phyloP scores from a whole-genome alignment of 305 asterid genomes.

The Fraxinus paxiana region DNA sequence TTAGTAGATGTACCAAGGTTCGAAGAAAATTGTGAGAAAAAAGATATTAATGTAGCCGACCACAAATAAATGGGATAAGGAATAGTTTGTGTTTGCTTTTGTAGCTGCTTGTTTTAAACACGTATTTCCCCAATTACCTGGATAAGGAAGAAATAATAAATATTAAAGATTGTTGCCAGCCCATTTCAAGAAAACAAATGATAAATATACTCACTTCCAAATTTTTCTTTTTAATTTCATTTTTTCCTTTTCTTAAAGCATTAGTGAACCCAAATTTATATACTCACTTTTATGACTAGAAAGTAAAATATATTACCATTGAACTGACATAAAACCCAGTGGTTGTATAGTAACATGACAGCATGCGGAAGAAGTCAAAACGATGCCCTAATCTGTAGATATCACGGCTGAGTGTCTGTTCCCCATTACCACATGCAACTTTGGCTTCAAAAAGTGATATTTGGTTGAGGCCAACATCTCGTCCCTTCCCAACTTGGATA shows the following conservation, averaged over 20 bases:
- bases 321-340: slow-evolving; percentile 91
- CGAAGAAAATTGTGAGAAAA: neutral
- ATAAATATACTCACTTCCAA: neutral
- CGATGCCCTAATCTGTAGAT: slow-evolving; percentile 97
- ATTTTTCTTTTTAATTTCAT: neutral
- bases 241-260: neutral
- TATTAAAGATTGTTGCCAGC: neutral
- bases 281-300: neutral
- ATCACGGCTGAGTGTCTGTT: slow-evolving; percentile 96
- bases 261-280: neutral
- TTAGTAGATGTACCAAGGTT: neutral
- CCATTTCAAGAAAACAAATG: neutral
- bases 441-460: slow-evolving; percentile 97
- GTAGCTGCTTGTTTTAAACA: neutral
- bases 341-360: slow-evolving; percentile 80
- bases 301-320: slow-evolving; percentile 53
- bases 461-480: slow-evolving; percentile 98
- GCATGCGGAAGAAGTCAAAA: slow-evolving; percentile 98
- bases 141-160: neutral
- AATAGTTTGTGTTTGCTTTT: neutral
- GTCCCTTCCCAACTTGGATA: slow-evolving; percentile 95
- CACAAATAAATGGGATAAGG: neutral
- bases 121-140: neutral
- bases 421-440: slow-evolving; percentile 99
- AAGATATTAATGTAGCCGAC: neutral